These are phyloP conservation scores for Endocalyx cinctus DNA, from an alignment of 2,329 filamentous ascomycete species.

Conservation along the genomic window DNA sequence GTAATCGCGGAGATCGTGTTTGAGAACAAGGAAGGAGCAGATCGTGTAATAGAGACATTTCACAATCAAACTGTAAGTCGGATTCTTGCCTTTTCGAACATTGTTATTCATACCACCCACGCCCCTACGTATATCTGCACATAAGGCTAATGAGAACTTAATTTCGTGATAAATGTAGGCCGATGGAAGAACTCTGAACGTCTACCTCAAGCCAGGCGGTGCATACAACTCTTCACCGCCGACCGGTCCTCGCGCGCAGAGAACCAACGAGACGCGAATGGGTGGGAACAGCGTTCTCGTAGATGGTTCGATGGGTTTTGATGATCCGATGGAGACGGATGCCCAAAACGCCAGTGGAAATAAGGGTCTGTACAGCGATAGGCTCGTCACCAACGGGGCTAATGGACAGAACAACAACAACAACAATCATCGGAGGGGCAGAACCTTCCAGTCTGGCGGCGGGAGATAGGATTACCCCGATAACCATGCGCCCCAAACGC, in stretches of 20 bases:
- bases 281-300: constrained; percentile 37
- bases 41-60: constrained; percentile 70
- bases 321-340: constrained; percentile 41
- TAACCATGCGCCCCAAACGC: too few species aligned
- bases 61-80: constrained; percentile 70
- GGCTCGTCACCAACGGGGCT: constrained; percentile 25
- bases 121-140: too few species aligned
- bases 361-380: constrained; percentile 50
- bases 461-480: constrained; percentile 14
- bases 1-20: constrained; percentile 77
- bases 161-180: too few species aligned
- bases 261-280: constrained; percentile 25
- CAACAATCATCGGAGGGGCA: constrained; percentile 16
- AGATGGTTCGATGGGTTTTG: constrained; percentile 52
- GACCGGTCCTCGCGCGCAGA: constrained; percentile 28
- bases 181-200: constrained; percentile 68
- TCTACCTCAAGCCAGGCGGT: constrained; percentile 61
- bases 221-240: constrained; percentile 21
- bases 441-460: constrained; percentile 17
- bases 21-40: constrained; percentile 65
- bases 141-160: too few species aligned
- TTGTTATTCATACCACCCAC: too few species aligned
- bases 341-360: constrained; percentile 12
- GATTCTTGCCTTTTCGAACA: too few species aligned
- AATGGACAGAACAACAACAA: constrained; percentile 12